Percentiles rank a stretch among this genome's conserved stretches.
phyloP scores from a whole-genome alignment of 2,329 filamentous ascomycete genomes.

The Amylocarpus encephaloides region DNA sequence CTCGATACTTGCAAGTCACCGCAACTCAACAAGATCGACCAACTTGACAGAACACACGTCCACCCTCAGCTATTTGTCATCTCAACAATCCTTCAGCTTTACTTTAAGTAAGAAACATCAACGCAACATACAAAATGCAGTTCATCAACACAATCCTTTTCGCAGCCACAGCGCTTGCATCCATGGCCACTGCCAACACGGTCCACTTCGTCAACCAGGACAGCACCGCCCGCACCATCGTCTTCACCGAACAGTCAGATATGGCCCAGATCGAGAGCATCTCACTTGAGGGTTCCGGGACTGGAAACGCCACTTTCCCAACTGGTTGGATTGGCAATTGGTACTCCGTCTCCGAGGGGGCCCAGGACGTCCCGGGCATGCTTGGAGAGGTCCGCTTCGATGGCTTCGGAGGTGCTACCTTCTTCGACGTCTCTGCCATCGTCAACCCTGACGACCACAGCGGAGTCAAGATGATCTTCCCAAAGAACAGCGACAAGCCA shows the following conservation, averaged over 20 bases:
- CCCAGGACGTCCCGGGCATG: slow-evolving; percentile 40
- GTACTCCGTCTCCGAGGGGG: slow-evolving; percentile 42
- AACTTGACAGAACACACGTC: slow-evolving; percentile 22
- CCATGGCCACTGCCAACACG: slow-evolving; percentile 40
- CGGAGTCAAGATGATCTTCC: slow-evolving; percentile 51
- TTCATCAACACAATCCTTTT: slow-evolving; percentile 39
- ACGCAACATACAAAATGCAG: slow-evolving; percentile 53
- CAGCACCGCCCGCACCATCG: slow-evolving; percentile 32
- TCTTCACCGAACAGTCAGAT: slow-evolving; percentile 27
- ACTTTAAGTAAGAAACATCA: slow-evolving; percentile 7
- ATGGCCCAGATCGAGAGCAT: slow-evolving; percentile 15
- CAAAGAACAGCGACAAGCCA: slow-evolving; percentile 32
- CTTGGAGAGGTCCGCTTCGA: slow-evolving; percentile 47
- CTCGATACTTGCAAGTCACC: slow-evolving; percentile 7
- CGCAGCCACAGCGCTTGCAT: slow-evolving; percentile 38
- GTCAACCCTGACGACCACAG: slow-evolving; percentile 43
- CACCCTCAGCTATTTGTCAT: slow-evolving; percentile 7
- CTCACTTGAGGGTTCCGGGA: slow-evolving; percentile 18
- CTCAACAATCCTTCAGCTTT: slow-evolving; percentile 20
- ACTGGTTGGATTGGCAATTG: slow-evolving; percentile 38
- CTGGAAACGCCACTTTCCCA: slow-evolving; percentile 34
- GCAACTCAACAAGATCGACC: slow-evolving; percentile 18
- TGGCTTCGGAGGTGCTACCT: slow-evolving; percentile 43
- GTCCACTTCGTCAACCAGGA: slow-evolving; percentile 57
- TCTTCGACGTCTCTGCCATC: slow-evolving; percentile 55